These are phyloP conservation scores for Chimonanthus praecox DNA, from an alignment of 164 flowering plant genomes.

Conservation along the genomic window DNA sequence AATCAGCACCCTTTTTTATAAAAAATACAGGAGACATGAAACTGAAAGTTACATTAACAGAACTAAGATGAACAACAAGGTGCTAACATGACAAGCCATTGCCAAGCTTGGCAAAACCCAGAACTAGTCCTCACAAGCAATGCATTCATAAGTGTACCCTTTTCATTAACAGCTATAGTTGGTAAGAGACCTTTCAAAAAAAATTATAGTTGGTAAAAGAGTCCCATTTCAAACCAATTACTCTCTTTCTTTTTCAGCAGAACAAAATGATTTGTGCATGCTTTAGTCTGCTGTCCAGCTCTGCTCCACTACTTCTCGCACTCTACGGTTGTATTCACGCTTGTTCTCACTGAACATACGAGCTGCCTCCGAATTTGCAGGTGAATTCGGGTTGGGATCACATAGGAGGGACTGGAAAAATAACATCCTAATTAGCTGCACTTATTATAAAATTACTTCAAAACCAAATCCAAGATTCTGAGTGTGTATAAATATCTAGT, in stretches of 20 bases:
- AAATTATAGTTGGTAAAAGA: background rate
- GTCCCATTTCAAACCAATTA: background rate
- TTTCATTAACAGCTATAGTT: background rate
- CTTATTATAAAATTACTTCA: background rate
- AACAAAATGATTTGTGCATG: background rate
- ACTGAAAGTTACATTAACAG: background rate
- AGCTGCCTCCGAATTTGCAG: slow-evolving; percentile 92
- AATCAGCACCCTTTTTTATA: background rate
- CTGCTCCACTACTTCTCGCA: slow-evolving; percentile 86
- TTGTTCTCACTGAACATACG: slow-evolving; percentile 85
- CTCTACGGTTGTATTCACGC: slow-evolving; percentile 78
- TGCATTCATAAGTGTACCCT: background rate
- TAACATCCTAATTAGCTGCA: background rate
- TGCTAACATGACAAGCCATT: background rate
- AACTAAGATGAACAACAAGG: background rate
- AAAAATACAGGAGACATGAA: background rate
- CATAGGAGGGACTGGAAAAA: slow-evolving; percentile 70
- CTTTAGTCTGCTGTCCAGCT: slow-evolving; percentile 89
- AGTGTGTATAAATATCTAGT: too few species aligned
- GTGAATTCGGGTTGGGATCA: slow-evolving; percentile 93
- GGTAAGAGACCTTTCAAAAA: background rate
- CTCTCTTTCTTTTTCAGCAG: background rate
- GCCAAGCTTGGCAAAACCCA: background rate
- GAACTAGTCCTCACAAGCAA: background rate
- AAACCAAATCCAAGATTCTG: background rate